Evolutionary conservation across 257 asterid genomes (phyloP), one percentile per base, ranked within the genome.

Genomic region (Scutellaria barbata): DNA sequence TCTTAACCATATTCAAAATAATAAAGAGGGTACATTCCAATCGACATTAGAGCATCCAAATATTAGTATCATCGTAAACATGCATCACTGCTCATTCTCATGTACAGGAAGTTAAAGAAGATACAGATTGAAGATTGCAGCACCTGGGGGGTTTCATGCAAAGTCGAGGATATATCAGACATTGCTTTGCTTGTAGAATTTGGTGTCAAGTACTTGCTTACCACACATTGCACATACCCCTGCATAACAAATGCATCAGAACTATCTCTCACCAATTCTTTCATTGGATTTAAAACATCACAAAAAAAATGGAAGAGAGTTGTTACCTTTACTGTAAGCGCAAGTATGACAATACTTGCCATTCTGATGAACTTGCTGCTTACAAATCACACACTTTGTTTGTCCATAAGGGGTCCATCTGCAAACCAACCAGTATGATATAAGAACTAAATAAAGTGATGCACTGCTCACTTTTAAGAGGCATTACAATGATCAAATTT

Each of bases 151-250:
- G 48, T 20, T 61, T 47, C 59, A 10, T 39, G 67, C 10, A 50
- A 60, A 45, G n/a, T 37, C 25, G 25, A 16, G 20, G 30, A 55
- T 46, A 18, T 67, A 57, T 85, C 81, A 95, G 11, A 85, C 99
- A 72, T 95, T 95, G 90, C 99, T 95, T 84, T 95, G 99, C 83
- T 92, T 95, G 90, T 92, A 95, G 5, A 82, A 51, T 81, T 92
- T 89, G 79, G 99, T 95, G 85, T 95, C 99, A 14, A 95, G 92
- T 10, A 95, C 99, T 87, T 95, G 98, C 80, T 95, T 92, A 33
- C 99, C 99, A 11, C 99, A 95, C 97, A 95, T 92, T 11, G 99
- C 99, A 77, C 99, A 95, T 3, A 90, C 98, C 73, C 99, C 99
- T 95, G 88, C 93, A 87, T 70, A 20, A 81, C 64, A 71, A 12